phyloP scores from a whole-genome alignment of 106 monocot genomes.

The Chionographis japonica region DNA sequence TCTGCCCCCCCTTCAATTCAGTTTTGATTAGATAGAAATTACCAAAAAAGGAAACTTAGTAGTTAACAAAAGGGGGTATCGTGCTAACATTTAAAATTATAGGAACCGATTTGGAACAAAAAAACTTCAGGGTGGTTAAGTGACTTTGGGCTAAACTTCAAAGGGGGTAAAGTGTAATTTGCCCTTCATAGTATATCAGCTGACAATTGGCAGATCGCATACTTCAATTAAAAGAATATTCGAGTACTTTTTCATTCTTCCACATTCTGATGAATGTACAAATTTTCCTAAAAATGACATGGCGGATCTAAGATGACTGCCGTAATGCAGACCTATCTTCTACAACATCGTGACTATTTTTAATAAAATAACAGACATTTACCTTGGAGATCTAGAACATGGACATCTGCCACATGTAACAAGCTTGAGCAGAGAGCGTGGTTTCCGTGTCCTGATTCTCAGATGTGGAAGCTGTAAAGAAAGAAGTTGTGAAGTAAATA shows the following conservation, averaged over 20 bases:
- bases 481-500: not conserved
- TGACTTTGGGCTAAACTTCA: no score
- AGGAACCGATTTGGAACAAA: no score
- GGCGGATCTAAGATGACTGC: not conserved
- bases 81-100: no score
- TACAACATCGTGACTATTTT: not conserved
- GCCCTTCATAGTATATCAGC: no score
- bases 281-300: slow-evolving; percentile 7
- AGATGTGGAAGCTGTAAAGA: slow-evolving; percentile 32
- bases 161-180: no score
- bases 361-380: slow-evolving; percentile 3
- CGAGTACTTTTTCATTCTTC: slow-evolving; percentile 4
- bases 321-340: not conserved
- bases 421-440: slow-evolving; percentile 38
- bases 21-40: no score
- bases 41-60: no score
- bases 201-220: no score
- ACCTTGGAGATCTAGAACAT: slow-evolving; percentile 38
- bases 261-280: slow-evolving; percentile 9
- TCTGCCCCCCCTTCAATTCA: no score
- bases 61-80: no score
- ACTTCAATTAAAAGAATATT: not conserved
- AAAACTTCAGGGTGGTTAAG: no score
- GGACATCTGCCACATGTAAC: slow-evolving; percentile 61
- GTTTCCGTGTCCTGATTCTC: slow-evolving; percentile 45